phyloP scores from a whole-genome alignment of 129 eudicot species.

The Mikania micrantha region DNA sequence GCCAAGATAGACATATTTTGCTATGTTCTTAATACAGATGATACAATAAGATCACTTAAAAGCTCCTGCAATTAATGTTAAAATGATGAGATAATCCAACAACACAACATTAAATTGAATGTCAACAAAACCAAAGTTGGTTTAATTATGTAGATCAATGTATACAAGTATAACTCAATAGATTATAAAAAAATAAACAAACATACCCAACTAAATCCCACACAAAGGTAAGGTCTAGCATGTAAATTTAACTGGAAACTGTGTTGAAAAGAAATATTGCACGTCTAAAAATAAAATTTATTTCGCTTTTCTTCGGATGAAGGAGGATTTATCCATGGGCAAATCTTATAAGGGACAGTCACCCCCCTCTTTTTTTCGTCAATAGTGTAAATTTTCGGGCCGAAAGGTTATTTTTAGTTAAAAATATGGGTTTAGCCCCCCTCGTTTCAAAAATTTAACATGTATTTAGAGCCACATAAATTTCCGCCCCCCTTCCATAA shows the following conservation, averaged over 20 bases:
- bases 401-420: too few species aligned
- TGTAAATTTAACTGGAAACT: background rate
- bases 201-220: too few species aligned
- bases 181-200: too few species aligned
- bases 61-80: conserved; percentile 25
- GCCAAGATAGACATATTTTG: conserved; percentile 50
- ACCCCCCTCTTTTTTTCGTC: too few species aligned
- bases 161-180: background rate
- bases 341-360: too few species aligned
- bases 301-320: background rate
- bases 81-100: background rate
- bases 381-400: too few species aligned
- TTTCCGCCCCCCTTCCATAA: too few species aligned
- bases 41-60: background rate
- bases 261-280: background rate
- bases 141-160: background rate
- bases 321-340: background rate
- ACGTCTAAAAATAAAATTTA: background rate
- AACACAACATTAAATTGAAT: background rate
- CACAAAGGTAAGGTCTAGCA: too few species aligned
- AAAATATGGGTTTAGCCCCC: too few species aligned
- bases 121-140: background rate
- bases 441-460: too few species aligned
- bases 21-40: conserved; percentile 2
- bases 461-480: too few species aligned